Evolutionary conservation across 371 early-diverging fungal genomes (phyloP), one percentile per base, ranked within the genome.

Genomic region (Mucor piriformis): DNA sequence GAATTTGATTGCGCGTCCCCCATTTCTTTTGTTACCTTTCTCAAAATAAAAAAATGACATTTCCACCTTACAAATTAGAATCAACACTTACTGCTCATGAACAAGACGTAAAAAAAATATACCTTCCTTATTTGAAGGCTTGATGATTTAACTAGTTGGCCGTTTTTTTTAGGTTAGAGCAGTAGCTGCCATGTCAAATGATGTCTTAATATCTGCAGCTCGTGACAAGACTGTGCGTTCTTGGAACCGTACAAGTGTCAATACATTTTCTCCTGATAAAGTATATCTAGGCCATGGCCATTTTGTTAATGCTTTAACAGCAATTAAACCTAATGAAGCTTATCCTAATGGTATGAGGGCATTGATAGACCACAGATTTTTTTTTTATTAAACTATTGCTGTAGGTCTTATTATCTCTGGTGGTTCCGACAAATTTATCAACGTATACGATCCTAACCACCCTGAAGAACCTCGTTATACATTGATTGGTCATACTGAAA

Each of bases 401-500:
- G 18, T 18, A 92, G 94, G 94, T 3, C 77, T 94, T 24, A 77
- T 97, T 50, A 88, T 89, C 11, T 92, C 91, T 15, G 91, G 94
- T 50, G 89, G 95, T 25, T 82, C 85, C 4, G 98, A 97, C 68
- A 94, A 91, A 59, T 56, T 84, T 20, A 91, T 97, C 49, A 74
- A 91, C 55, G 86, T 92, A 4, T 94, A 87, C 72, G 91, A 94
- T 58, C 88, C 86, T 3, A 59, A 66, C 7, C 59, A 69, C n/a
- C 78, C 85, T 0, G 62, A 70, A 12, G 74, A 84, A 13, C 89
- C 95, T 3, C 54, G 86, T 1, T 86, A 72, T 53, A 84, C 83
- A 3, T 79, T 98, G 18, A 64, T 83, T 6, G 97, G 97, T 0
- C 99, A 99, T 69, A 73, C 81, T 0, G 94, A 91, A 42, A 96